Conservation (phyloP, 306 rosid genomes). For the Echinosophora koreensis region DNA sequence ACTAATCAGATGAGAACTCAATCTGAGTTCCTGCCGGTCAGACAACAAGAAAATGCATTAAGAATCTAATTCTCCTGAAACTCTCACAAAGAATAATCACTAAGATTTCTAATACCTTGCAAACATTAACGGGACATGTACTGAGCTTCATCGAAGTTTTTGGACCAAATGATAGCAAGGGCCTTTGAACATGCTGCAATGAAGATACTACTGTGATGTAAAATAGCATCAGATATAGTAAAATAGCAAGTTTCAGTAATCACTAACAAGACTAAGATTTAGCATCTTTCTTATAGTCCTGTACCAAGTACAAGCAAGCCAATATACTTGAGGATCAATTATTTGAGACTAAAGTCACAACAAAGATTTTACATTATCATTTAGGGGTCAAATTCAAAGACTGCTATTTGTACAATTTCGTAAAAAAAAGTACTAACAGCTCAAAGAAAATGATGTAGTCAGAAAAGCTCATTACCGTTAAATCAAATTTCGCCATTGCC, state of each 20-base stretch:
- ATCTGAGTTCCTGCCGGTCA: constrained; percentile 80
- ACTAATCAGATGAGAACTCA: constrained; percentile 83
- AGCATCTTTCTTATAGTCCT: constrained; percentile 17
- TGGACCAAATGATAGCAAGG: constrained; percentile 93
- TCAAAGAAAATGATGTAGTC: constrained; percentile 29
- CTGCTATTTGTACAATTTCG: constrained; percentile 22
- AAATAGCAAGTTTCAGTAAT: constrained; percentile 28
- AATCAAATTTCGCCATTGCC: constrained; percentile 91
- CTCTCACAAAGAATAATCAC: constrained; percentile 44
- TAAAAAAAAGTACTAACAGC: constrained; percentile 3
- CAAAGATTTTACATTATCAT: constrained; percentile 29
- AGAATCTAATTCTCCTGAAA: constrained; percentile 19
- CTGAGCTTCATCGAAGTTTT: constrained; percentile 85
- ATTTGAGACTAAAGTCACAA: constrained; percentile 36
- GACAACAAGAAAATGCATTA: constrained; percentile 38
- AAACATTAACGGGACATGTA: constrained; percentile 81
- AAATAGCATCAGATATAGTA: constrained; percentile 6
- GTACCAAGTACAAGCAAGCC: constrained; percentile 12
- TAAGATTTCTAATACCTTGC: constrained; percentile 70
- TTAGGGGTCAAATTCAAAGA: constrained; percentile 24
- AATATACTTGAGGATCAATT: constrained; percentile 27
- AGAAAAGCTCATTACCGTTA: constrained; percentile 70
- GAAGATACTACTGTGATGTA: constrained; percentile 40
- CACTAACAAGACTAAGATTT: constrained; percentile 20
- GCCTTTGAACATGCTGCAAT: constrained; percentile 94